Evolutionary conservation across 495 filamentous ascomycete genomes (phyloP).

Genomic region (Trichoderma parareesei): DNA sequence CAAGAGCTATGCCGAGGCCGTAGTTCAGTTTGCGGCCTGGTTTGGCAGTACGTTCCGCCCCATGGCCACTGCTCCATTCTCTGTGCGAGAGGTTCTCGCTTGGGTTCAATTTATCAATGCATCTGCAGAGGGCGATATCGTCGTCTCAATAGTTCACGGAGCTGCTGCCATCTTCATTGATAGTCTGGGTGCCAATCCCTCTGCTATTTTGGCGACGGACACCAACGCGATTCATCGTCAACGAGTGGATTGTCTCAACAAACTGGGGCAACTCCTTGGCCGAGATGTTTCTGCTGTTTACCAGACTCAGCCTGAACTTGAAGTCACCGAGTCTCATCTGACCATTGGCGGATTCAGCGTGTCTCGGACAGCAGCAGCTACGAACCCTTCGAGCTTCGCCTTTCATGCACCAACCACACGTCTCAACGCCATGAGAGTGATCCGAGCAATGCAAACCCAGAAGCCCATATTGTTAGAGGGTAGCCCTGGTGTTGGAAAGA

Average conservation of each 20-base stretch:
- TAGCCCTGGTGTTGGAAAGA: slow-evolving; percentile 95
- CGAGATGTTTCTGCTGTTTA: slow-evolving; percentile 59
- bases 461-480: slow-evolving; percentile 94
- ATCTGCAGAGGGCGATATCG: slow-evolving; percentile 34
- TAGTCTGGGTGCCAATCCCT: slow-evolving; percentile 87
- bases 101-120: slow-evolving; percentile 93
- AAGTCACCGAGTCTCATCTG: slow-evolving; percentile 40
- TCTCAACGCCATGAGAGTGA: slow-evolving; percentile 79
- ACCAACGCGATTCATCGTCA: slow-evolving; percentile 50
- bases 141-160: slow-evolving; percentile 59
- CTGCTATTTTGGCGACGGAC: slow-evolving; percentile 65
- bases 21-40: slow-evolving; percentile 88
- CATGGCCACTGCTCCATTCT: slow-evolving; percentile 63
- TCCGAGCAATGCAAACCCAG: slow-evolving; percentile 77
- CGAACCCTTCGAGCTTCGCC: slow-evolving; percentile 56
- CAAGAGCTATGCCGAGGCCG: slow-evolving; percentile 46
- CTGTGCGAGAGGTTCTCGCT: slow-evolving; percentile 79
- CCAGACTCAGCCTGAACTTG: slow-evolving; percentile 37
- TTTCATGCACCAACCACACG: slow-evolving; percentile 84
- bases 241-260: slow-evolving; percentile 60
- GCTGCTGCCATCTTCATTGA: slow-evolving; percentile 95
- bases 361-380: slow-evolving; percentile 36
- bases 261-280: slow-evolving; percentile 58
- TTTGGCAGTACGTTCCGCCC: slow-evolving; percentile 73
- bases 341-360: slow-evolving; percentile 68